Base-by-base conservation (phyloP, 306 rosid species). In the Betula pendula region DNA sequence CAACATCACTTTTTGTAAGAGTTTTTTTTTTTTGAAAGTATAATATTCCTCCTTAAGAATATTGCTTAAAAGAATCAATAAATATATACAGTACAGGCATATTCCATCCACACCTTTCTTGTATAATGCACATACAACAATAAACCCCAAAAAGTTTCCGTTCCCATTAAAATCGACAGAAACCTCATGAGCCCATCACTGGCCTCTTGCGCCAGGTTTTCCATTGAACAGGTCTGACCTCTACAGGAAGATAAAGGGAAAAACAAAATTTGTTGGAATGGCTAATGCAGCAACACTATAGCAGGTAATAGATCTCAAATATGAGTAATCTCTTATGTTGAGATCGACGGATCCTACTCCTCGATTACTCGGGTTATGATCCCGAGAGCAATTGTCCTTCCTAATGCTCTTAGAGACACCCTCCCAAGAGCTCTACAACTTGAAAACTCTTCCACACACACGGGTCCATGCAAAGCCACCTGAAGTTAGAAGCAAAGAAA, bases 371-470 rank as follows among this genome's bases (percentile, higher is more conserved):
- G 84, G 74, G 92, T 87, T 29, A 95, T 92, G 55, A 95, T 77
- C 48, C 99, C 99, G 12, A 95, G 91, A 0, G 94, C 97, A 24
- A 89, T 71, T 8, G 99, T 95, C 80, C 96, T 88, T 71, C 99
- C 99, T 75, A 74, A 48, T 25, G 96, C 78, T 90, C 99, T 90
- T 8, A 95, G 81, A 72, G 88, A 90, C 67, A 90, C 97, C 83
- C 99, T 85, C 50, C 97, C 97, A 53, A 95, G 93, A 31, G 92
- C 96, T 81, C 85, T 91, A 55, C 91, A 88, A 1, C 76, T 89
- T 13, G 96, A 87, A 83, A 86, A 88, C 81, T 87, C 88, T 38
- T 89, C 88, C 42, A 88, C 97, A 58, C 99, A 95, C 66, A 95
- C 92, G 3, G 97, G 85, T 48, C 83, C 89, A 0, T 84, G 85